These are phyloP conservation scores for Mucor irregularis DNA, from an alignment of 371 early-diverging fungal species.

Conservation along the genomic window DNA sequence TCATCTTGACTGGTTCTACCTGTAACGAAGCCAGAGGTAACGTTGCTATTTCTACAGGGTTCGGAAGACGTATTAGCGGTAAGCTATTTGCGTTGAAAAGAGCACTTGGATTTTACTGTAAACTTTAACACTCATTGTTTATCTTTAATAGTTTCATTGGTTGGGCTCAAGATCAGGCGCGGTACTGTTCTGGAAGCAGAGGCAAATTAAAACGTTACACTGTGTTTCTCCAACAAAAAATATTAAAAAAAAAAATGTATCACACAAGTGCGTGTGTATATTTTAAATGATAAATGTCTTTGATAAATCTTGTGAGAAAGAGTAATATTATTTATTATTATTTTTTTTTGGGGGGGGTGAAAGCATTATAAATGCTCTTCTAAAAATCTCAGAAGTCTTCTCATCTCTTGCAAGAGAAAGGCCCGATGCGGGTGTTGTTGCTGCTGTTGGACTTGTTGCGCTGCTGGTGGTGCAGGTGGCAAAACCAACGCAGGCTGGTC, in stretches of 20 bases:
- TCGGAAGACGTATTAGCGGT: conserved; percentile 99
- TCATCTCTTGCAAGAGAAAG: too few relatives aligned
- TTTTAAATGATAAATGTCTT: too few relatives aligned
- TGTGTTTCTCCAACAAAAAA: background rate
- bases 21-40: conserved; percentile 99
- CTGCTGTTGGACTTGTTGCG: too few relatives aligned
- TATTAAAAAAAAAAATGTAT: conserved; percentile 6
- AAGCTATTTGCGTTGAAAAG: conserved; percentile 30
- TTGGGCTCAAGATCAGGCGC: conserved; percentile 94
- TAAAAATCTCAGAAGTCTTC: too few relatives aligned
- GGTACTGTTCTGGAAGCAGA: conserved; percentile 81
- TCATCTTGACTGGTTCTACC: conserved; percentile 92
- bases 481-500: too few relatives aligned
- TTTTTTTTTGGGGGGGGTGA: too few relatives aligned
- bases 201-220: conserved; percentile 37
- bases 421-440: too few relatives aligned
- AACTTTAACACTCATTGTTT: background rate
- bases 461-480: too few relatives aligned
- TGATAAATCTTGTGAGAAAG: too few relatives aligned
- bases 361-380: too few relatives aligned
- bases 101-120: background rate
- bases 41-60: conserved; percentile 97
- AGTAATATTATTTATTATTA: too few relatives aligned
- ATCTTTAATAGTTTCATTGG: conserved; percentile 81
- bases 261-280: too few relatives aligned